Conservation (phyloP, 2,329 filamentous ascomycete species). For the Botrytis byssoidea region DNA sequence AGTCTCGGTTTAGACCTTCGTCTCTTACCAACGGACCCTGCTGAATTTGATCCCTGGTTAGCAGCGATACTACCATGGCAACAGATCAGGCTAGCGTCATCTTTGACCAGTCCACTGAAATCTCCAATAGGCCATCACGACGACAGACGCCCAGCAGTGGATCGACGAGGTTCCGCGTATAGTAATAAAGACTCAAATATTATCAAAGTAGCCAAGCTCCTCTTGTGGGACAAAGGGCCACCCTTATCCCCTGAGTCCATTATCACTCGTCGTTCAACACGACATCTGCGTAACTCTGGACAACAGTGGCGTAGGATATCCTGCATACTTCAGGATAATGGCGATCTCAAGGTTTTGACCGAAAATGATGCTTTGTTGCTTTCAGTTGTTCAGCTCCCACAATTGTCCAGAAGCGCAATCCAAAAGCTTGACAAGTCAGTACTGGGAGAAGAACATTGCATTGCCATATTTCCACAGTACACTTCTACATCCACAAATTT, state of each 20-base stretch:
- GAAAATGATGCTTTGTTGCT: constrained; percentile 81
- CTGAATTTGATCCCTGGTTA: constrained; percentile 76
- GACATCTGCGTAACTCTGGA: constrained; percentile 54
- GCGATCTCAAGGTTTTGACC: constrained; percentile 85
- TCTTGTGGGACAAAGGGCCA: constrained; percentile 81
- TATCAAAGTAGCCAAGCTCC: constrained; percentile 91
- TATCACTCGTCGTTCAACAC: constrained; percentile 51
- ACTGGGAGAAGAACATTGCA: constrained; percentile 87
- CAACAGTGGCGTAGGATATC: constrained; percentile 80
- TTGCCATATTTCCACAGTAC: constrained; percentile 94
- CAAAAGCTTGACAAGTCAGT: constrained; percentile 90
- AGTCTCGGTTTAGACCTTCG: constrained; percentile 60
- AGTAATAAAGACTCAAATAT: constrained; percentile 79
- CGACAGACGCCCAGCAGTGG: constrained; percentile 37
- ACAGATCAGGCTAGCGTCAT: constrained; percentile 58
- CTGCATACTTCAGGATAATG: constrained; percentile 91
- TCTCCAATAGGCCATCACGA: constrained; percentile 21
- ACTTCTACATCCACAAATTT: constrained; percentile 69
- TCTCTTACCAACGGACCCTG: constrained; percentile 60
- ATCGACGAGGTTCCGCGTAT: constrained; percentile 47
- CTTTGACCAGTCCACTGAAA: constrained; percentile 28
- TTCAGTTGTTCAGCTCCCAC: constrained; percentile 80
- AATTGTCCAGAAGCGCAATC: constrained; percentile 84
- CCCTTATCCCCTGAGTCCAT: constrained; percentile 54
- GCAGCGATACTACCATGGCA: constrained; percentile 81